phyloP scores from a whole-genome alignment of 1,139 yeast genomes.

The Geotrichum fermentans region DNA sequence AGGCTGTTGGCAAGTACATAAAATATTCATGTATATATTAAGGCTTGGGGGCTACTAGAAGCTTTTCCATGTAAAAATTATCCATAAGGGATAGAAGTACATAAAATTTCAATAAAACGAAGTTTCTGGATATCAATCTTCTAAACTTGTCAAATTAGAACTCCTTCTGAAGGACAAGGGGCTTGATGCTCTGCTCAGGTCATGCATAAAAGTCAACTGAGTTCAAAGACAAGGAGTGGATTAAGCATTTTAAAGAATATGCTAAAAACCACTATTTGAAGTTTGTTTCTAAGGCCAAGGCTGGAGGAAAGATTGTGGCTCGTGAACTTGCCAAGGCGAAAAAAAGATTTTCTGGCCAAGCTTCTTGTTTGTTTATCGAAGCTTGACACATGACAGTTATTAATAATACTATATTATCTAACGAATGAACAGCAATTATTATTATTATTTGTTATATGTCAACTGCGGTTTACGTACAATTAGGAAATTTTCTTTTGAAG shows the following conservation, averaged over 20 bases:
- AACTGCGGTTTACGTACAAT: no score
- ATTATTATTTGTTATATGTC: no score
- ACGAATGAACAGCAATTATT: no score
- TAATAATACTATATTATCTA: no score
- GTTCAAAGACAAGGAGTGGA: conserved; percentile 73
- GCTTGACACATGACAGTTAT: no score
- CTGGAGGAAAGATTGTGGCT: conserved; percentile 78
- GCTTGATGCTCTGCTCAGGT: conserved; percentile 89
- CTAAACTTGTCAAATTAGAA: conserved; percentile 84
- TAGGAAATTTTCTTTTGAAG: no score
- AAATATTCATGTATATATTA: no score
- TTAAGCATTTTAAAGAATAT: conserved; percentile 71
- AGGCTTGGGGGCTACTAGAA: no score
- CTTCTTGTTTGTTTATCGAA: conserved; percentile 92
- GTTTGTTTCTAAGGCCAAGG: conserved; percentile 86
- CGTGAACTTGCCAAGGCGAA: conserved; percentile 91
- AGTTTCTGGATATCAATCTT: conserved; percentile 76
- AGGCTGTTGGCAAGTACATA: no score
- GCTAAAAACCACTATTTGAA: conserved; percentile 81
- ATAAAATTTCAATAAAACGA: conserved; percentile 90
- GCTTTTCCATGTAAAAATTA: no score
- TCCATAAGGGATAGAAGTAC: no score
- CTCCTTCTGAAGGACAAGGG: conserved; percentile 83
- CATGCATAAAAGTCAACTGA: conserved; percentile 74
- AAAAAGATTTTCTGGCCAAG: conserved; percentile 84